Base-by-base conservation (phyloP, 2,329 filamentous ascomycete species). In the Didymella pomorum region DNA sequence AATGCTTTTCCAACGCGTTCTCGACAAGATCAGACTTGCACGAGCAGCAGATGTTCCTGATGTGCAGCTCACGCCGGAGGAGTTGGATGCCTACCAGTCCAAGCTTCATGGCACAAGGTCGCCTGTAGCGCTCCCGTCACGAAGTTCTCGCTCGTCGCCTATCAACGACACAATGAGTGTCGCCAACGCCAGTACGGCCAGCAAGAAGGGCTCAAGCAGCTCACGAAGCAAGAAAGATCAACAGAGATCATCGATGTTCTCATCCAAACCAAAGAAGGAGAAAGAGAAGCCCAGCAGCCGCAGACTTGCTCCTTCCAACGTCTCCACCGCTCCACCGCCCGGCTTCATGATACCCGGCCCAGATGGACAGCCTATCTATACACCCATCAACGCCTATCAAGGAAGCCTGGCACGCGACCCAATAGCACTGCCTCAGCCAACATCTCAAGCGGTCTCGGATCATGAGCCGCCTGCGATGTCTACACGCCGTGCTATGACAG, bases 1-100 rank as follows among this genome's bases (percentile, higher is more conserved):
- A 66, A 83, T 85, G 63, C 78, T 96, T 67, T 87, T 95, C 63
- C 89, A 93, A 64, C 87, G 87, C 64, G 93, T 93, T 39, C 79
- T 96, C 76, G 87, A 88, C 68, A 89, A 92, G 65, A 96, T 97
- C 72, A 86, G 88, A 64, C 86, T 87, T 64, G 92, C 93, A 16
- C 88, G 91, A 73, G 86, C 86, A 62, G 87, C 87, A 70, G 93
- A 93, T 63, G 89, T 89, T 76, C 82, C 84, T 43, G 91, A 96
- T 56, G 91, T 97, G 55, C 90, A 89, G 73, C 84, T 98, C 63
- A 92, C 85, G 67, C 86, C 88, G 70, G 87, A 90, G 52, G 93
- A 97, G 76, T 81, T 97, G 67, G 89, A 89, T 61, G 93, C 92
- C 45, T 82, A 96, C 66, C 89, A 94, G 72, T 86, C 87, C 62